These are phyloP conservation scores for Botryotinia convoluta DNA, from an alignment of 2,329 filamentous ascomycete species.

Conservation along the genomic window DNA sequence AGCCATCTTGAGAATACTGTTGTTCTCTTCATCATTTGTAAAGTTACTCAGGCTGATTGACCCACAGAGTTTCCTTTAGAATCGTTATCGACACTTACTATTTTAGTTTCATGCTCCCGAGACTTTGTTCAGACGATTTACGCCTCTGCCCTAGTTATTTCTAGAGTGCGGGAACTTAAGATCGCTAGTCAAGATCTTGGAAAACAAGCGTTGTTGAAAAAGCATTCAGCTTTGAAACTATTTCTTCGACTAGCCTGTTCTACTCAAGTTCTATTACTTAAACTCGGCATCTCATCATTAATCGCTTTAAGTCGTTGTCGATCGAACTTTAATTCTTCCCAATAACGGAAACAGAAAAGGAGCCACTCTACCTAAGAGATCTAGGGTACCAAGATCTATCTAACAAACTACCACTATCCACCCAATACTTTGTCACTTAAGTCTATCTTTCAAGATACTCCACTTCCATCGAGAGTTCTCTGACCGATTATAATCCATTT, in stretches of 20 bases:
- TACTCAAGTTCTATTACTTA: constrained; percentile 14
- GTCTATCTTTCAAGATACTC: constrained; percentile 8
- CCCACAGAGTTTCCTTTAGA: constrained; percentile 2
- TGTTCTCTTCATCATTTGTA: background rate
- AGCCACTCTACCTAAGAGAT: constrained; percentile 2
- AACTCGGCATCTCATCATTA: constrained; percentile 16
- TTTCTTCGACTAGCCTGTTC: constrained; percentile 14
- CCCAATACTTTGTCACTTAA: constrained; percentile 11
- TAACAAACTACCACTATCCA: constrained; percentile 13
- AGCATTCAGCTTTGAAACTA: constrained; percentile 17
- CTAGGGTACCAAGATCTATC: constrained; percentile 8
- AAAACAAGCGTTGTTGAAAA: constrained; percentile 11
- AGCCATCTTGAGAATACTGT: constrained; percentile 3
- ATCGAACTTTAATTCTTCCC: constrained; percentile 7
- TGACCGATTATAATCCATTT: constrained; percentile 7
- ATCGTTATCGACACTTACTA: constrained; percentile 23
- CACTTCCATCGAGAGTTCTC: background rate
- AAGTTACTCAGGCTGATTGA: constrained; percentile 16
- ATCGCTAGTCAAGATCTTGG: constrained; percentile 18
- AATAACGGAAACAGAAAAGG: constrained; percentile 2
- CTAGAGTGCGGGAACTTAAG: constrained; percentile 11
- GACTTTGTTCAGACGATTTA: constrained; percentile 29
- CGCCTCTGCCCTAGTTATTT: constrained; percentile 21
- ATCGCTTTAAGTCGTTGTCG: constrained; percentile 12
- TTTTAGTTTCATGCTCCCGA: constrained; percentile 37